Percentiles rank a stretch among this genome's conserved stretches.
Evolutionary conservation across 352 stramenopile genomes (phyloP).

Genomic region (Vaucheria bursata): DNA sequence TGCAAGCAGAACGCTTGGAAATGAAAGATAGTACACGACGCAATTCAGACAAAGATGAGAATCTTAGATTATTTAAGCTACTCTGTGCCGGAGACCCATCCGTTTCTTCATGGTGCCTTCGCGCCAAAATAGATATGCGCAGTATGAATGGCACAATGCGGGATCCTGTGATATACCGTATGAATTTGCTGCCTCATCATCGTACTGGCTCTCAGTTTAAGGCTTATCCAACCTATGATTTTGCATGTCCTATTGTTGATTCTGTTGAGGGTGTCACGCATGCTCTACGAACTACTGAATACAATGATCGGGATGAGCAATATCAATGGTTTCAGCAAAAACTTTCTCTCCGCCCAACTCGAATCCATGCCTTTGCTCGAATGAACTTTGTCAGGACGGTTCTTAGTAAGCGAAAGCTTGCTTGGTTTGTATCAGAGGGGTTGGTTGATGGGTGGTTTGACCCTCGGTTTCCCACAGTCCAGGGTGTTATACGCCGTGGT

Average conservation of each 20-base stretch:
- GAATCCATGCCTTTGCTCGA: slow-evolving; percentile 87
- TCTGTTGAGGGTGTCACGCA: slow-evolving; percentile 97
- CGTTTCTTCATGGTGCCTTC: slow-evolving; percentile 72
- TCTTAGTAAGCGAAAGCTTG: slow-evolving; percentile 96
- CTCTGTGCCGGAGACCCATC: slow-evolving; percentile 84
- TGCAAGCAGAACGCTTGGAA: slow-evolving; percentile 78
- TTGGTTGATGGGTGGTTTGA: slow-evolving; percentile 94
- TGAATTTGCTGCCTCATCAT: slow-evolving; percentile 69
- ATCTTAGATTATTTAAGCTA: slow-evolving; percentile 87
- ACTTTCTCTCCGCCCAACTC: slow-evolving; percentile 64
- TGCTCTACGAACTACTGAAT: slow-evolving; percentile 96
- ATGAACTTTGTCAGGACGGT: slow-evolving; percentile 99
- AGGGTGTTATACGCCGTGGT: slow-evolving; percentile 89
- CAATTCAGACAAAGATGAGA: slow-evolving; percentile 67
- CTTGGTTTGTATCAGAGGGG: slow-evolving; percentile 96
- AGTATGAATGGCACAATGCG: slow-evolving; percentile 72
- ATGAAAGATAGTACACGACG: slow-evolving; percentile 77
- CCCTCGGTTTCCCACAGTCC: slow-evolving; percentile 94
- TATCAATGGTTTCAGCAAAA: slow-evolving; percentile 87
- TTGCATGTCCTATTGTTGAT: slow-evolving; percentile 98
- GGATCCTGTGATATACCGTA: slow-evolving; percentile 64
- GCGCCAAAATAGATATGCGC: slow-evolving; percentile 87
- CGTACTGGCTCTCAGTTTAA: slow-evolving; percentile 88
- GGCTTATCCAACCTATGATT: slow-evolving; percentile 98
- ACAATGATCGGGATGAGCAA: slow-evolving; percentile 96